Conservation (phyloP, 1,284 basidiomycete species). For the Nidula niveotomentosa region DNA sequence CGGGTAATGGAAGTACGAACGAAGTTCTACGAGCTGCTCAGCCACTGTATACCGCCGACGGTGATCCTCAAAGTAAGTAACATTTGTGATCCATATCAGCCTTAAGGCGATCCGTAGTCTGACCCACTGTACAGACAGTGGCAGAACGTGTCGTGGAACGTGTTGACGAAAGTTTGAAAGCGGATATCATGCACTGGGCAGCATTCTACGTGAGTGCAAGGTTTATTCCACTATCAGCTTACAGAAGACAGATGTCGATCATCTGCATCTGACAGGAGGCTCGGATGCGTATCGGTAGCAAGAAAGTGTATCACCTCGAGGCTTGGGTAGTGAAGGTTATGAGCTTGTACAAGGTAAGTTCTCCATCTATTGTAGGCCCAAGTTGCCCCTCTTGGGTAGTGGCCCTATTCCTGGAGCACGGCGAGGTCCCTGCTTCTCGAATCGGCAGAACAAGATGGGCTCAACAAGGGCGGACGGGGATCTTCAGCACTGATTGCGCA, state of each 20-base stretch:
- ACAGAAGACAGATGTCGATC: no score
- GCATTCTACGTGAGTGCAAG: constrained; percentile 81
- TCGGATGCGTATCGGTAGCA: constrained; percentile 86
- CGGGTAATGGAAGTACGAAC: constrained; percentile 89
- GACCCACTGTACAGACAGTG: constrained; percentile 63
- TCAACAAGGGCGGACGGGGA: no score
- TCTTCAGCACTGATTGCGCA: not conserved
- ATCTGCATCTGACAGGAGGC: constrained; percentile 60
- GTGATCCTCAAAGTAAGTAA: constrained; percentile 79
- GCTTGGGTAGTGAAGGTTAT: constrained; percentile 90
- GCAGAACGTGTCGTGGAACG: constrained; percentile 84
- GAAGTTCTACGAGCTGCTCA: constrained; percentile 95
- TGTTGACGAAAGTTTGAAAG: constrained; percentile 87
- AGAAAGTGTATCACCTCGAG: constrained; percentile 96
- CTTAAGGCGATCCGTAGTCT: not conserved
- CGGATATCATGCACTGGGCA: constrained; percentile 95
- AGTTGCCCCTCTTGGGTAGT: not conserved
- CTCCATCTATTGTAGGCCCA: not conserved
- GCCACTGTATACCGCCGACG: constrained; percentile 97
- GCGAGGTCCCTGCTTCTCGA: not conserved
- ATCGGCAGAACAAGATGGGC: no score
- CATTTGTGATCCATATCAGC: not conserved
- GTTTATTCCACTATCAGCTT: not conserved
- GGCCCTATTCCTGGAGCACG: not conserved
- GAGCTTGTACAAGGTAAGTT: constrained; percentile 70